Evolutionary conservation across 2,329 filamentous ascomycete species (phyloP), one percentile per base, ranked within the genome.

Genomic region (Claviceps digitariae): DNA sequence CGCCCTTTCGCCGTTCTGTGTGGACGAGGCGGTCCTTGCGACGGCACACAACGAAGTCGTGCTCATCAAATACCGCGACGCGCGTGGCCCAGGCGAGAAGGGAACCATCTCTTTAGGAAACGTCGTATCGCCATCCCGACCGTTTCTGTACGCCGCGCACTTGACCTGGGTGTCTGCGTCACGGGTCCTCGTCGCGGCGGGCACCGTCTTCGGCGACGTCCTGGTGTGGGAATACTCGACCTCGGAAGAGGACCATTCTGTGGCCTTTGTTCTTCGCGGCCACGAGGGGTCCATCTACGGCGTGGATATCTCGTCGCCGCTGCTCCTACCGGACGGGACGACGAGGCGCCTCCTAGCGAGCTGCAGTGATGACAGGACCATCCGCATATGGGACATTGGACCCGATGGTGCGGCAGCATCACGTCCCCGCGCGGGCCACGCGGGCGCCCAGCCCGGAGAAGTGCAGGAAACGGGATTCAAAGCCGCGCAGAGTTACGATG

Each of bases 281-380:
- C 93, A 98, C 62, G 90, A 96, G 62, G 93, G 93, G 0, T 96
- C 91, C 1, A 85, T 98, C 29, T 98, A 96, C 59, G 90, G 89
- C 1, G 86, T 98, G 2, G 77, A 82, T 34, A 85, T 97, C 38
- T 95, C 89, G 0, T 71, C 77, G 1, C 63, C 70, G 58, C 66
- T 84, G 21, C 56, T 57, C 7, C 58, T 69, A 23, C 57, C 65
- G 1, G 65, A 69, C 15, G 71, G 70, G 0, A 64, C 62, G 7
- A 64, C 64, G 21, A 70, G 72, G 27, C 75, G 86, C 51, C 67
- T 95, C n/a, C 74, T 98, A 36, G 87, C 85, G 15, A 96, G 87
- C 61, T 98, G 93, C 65, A 97, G 91, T 63, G 93, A 98, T 64
- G 93, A 98, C 67, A 79, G 93, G 50, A 95, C 90, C 0, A 81